Base-by-base conservation (phyloP, 2,329 filamentous ascomycete species). In the Tolypocladium nubicola region DNA sequence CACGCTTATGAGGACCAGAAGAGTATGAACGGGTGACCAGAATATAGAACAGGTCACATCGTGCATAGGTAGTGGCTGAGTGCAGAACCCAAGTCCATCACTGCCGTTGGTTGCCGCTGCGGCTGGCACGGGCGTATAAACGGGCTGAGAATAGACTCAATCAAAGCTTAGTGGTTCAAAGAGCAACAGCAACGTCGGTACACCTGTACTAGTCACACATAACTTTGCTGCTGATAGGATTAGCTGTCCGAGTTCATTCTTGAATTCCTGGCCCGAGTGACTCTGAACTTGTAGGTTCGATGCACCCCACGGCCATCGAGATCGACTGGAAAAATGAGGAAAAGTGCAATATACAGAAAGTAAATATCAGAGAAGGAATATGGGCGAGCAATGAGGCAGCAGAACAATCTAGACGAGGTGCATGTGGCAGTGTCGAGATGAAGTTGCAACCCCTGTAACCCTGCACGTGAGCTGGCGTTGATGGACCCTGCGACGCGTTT, bases 391-490 rank as follows among this genome's bases (percentile, higher is more conserved):
- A 16, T 38, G 14, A 38, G 37, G 13, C 5, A 38, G 35, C 16
- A 38, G 14, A 38, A 5, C 37, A 38, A 38, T 38, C 37, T 16
- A 47, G 43, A 13, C 14, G 23, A 16, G 43, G 43, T 47, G 23
- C 43, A 13, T 1, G 43, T 11, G 23, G 23, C 41, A 43, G 19
- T 9, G 40, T 21, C 23, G 41, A 45, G 10, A 10, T 23, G 41
- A 23, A 23, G n/a, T 10, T 45, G 41, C 26, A 21, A 35, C 30
- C 30, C 47, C 19, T 52, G 47, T 35, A 35, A 50, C 30, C 30
- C 19, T 21, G 47, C 54, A 55, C 54, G 54, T 55, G 54, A 55
- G 33, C 14, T 55, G 54, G 54, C 54, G 54, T 55, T 49, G 33
- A 55, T 14, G 8, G 47, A 10, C 21, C 13, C 5, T 37, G 19